These are phyloP conservation scores for Ogataea trehalophila DNA, from an alignment of 805 yeast genomes.

Conservation along the genomic window DNA sequence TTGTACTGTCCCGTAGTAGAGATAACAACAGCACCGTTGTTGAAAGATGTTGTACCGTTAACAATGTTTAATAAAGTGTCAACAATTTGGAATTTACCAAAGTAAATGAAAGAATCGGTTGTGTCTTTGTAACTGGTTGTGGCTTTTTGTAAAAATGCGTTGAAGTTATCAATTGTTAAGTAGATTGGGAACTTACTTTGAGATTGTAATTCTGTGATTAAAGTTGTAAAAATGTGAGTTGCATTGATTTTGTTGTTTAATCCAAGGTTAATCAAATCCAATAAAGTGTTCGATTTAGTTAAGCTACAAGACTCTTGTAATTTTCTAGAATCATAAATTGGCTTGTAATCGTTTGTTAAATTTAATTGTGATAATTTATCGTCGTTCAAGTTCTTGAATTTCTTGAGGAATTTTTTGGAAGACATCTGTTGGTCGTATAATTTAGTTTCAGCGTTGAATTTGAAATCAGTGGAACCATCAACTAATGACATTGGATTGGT, in stretches of 20 bases:
- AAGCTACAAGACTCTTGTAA: slow-evolving; percentile 9
- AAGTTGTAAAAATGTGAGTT: slow-evolving; percentile 45
- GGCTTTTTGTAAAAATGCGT: slow-evolving; percentile 52
- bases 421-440: slow-evolving; percentile 77
- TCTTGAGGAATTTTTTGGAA: slow-evolving; percentile 53
- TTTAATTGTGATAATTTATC: slow-evolving; percentile 31
- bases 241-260: slow-evolving; percentile 25
- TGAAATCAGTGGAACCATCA: slow-evolving; percentile 73
- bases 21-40: slow-evolving; percentile 59
- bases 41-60: slow-evolving; percentile 48
- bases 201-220: slow-evolving; percentile 49
- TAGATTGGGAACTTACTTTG: slow-evolving; percentile 54
- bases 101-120: slow-evolving; percentile 50
- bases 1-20: slow-evolving; percentile 56
- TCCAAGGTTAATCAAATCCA: slow-evolving; percentile 37
- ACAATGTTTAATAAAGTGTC: slow-evolving; percentile 48
- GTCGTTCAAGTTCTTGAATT: slow-evolving; percentile 43
- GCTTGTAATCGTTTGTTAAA: slow-evolving; percentile 16
- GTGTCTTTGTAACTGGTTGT: slow-evolving; percentile 57
- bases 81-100: slow-evolving; percentile 61
- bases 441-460: slow-evolving; percentile 42
- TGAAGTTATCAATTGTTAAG: slow-evolving; percentile 71
- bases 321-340: slow-evolving; percentile 17
- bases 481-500: slow-evolving; percentile 55
- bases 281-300: slow-evolving; percentile 28